Conservation (phyloP, 345 rosid species). For the Fremontodendron californicum region DNA sequence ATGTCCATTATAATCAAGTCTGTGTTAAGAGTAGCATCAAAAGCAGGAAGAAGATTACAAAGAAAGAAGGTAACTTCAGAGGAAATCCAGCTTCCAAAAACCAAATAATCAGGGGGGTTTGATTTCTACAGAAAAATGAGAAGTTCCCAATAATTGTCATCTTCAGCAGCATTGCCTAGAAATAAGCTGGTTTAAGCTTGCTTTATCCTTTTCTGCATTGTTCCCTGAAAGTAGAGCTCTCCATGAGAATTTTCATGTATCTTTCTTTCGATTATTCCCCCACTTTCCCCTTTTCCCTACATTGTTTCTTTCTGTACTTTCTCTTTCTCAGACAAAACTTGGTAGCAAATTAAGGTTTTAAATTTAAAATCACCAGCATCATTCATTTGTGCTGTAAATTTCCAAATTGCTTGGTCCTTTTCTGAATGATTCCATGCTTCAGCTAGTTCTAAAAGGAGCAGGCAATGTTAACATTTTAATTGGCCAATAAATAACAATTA, state of each 20-base stretch:
- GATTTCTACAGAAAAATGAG: neutral
- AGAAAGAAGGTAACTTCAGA: constrained; percentile 3
- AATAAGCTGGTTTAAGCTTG: neutral
- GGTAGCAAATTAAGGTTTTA: neutral
- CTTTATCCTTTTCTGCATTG: neutral
- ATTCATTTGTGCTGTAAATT: neutral
- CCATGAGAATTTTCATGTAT: neutral
- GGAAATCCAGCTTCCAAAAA: constrained; percentile 3
- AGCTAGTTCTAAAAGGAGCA: neutral
- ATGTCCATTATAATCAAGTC: neutral
- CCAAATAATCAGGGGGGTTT: neutral
- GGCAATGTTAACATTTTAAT: neutral
- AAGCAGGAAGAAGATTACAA: neutral
- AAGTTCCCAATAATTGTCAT: neutral
- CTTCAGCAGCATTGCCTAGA: neutral
- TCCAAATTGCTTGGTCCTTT: neutral
- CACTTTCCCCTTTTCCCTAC: neutral
- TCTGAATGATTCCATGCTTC: neutral
- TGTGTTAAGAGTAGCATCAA: constrained; percentile 9
- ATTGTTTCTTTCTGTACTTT: neutral
- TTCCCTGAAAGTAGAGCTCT: neutral
- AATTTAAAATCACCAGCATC: neutral
- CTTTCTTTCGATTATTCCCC: neutral
- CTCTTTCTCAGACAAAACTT: neutral
- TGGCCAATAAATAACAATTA: too few species aligned